Evolutionary conservation across 306 rosid species (phyloP), one percentile per base, ranked within the genome.

Genomic region (Geum urbanum): DNA sequence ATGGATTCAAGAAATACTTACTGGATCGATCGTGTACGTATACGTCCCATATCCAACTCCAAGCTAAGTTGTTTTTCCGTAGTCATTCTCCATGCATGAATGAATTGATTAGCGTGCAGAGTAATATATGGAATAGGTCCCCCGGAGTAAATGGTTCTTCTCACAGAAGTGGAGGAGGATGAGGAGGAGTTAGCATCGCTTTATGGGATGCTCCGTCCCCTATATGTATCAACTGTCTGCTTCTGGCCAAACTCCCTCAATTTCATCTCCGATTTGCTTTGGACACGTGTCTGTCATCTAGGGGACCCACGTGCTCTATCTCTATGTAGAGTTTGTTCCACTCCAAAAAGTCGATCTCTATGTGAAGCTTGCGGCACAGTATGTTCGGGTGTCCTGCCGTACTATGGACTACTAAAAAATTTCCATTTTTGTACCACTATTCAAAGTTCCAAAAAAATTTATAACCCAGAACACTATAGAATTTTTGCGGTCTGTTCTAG

Each of bases 191-290:
- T 9, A 54, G 47, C 63, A 39, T 75, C 54, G 13, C 13, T 74
- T 74, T 63, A 52, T 58, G 52, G 60, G 66, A 59, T 60, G 77
- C 62, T 66, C 71, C 53, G 56, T 45, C 71, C 43, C 57, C 8
- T 44, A 37, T 20, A 14, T 54, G 13, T 35, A 54, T 54, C 14
- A 6, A 40, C 5, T 2, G 47, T 53, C 73, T 8, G 16, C 6
- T 11, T 15, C 27, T 60, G 18, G 50, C 63, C 71, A 27, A 1
- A 32, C 15, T 51, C 44, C 54, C 68, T 47, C 74, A 15, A 32
- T 43, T 11, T 68, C 73, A 50, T 55, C 74, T 16, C 51, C 37
- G 48, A 37, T 43, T 58, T 22, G 63, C 63, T 32, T 13, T 27
- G 16, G 43, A 57, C 52, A 57, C 52, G 69, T 9, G 12, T 16